Percentiles rank a stretch among this genome's conserved stretches.
These are phyloP conservation scores for Arabidopsis suecica DNA, from an alignment of 345 rosid species.

Conservation along the genomic window DNA sequence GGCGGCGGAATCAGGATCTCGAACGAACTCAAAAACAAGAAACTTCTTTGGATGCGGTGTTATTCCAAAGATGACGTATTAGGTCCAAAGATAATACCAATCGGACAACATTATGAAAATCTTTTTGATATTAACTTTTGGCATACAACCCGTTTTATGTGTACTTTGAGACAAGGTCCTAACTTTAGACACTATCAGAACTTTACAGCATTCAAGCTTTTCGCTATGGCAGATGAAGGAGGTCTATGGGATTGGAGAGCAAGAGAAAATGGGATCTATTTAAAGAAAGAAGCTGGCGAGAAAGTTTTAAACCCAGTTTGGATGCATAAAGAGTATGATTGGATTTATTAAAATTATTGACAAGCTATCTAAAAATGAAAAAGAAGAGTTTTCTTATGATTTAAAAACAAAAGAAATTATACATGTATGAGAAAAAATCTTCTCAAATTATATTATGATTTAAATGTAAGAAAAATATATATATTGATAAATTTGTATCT, in stretches of 20 bases:
- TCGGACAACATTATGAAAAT: background rate
- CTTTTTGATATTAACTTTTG: background rate
- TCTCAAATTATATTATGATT: too few relatives aligned
- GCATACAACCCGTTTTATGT: conserved; percentile 1
- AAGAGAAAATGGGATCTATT: background rate
- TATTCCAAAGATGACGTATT: background rate
- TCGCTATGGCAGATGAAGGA: background rate
- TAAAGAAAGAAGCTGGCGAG: background rate
- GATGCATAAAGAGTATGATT: background rate
- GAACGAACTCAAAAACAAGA: conserved; percentile 17
- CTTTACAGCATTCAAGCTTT: background rate
- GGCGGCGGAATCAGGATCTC: background rate
- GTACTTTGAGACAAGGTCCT: conserved; percentile 14
- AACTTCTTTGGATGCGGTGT: background rate
- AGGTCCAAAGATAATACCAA: background rate
- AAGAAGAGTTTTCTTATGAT: background rate
- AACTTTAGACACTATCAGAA: background rate
- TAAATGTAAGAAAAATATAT: too few relatives aligned
- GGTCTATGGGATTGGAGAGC: conserved; percentile 33
- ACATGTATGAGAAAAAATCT: too few relatives aligned
- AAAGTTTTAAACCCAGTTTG: background rate
- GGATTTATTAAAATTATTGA: background rate
- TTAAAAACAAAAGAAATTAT: too few relatives aligned
- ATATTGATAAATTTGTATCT: too few relatives aligned
- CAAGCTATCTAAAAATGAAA: too few relatives aligned